phyloP scores from a whole-genome alignment of 306 rosid genomes.

The Psophocarpus tetragonolobus region DNA sequence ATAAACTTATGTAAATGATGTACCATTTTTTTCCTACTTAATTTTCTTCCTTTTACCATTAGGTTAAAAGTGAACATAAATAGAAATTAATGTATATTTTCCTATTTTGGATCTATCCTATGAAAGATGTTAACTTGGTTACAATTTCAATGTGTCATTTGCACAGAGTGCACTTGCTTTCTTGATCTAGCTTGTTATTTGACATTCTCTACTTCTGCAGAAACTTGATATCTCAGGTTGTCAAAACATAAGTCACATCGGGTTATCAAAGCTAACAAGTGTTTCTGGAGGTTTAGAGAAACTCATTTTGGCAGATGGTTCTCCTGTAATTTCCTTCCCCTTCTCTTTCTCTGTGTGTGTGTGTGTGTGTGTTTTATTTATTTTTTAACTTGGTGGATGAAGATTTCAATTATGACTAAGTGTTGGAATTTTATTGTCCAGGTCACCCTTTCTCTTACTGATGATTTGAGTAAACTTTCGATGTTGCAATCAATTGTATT shows the following conservation, averaged over 20 bases:
- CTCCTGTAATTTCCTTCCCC: conserved; percentile 64
- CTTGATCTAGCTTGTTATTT: conserved; percentile 14
- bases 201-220: conserved; percentile 49
- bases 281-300: conserved; percentile 56
- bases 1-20: not conserved
- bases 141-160: not conserved
- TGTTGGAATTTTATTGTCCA: conserved; percentile 44
- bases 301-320: conserved; percentile 69
- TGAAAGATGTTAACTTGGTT: conserved; percentile 17
- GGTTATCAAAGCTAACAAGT: conserved; percentile 65
- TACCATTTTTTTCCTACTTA: not conserved
- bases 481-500: conserved; percentile 73
- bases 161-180: conserved; percentile 13
- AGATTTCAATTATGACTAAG: conserved; percentile 18
- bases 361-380: not conserved
- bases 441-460: conserved; percentile 75
- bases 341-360: not conserved
- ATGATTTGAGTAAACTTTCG: conserved; percentile 67
- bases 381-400: conserved; percentile 1
- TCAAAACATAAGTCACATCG: conserved; percentile 65
- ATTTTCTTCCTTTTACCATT: not conserved
- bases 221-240: conserved; percentile 86
- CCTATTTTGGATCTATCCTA: not conserved
- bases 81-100: not conserved
- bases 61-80: conserved; percentile 2